Conservation (phyloP, 129 eudicot genomes). For the Artemisia tridentata region DNA sequence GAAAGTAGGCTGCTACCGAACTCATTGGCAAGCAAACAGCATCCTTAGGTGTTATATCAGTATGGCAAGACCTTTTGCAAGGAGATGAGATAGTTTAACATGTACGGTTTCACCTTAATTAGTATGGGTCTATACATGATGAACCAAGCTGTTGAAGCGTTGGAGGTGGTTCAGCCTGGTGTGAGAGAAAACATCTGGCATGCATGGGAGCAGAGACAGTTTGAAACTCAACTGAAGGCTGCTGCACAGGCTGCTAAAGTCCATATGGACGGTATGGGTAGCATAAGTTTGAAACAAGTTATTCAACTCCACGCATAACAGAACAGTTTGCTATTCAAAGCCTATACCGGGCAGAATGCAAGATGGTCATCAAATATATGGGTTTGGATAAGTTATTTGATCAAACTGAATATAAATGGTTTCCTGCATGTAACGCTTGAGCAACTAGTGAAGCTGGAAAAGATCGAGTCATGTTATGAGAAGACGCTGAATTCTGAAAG, state of each 20-base stretch:
- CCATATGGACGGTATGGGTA: constrained; percentile 15
- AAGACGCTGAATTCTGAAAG: constrained; percentile 34
- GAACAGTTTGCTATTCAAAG: no score
- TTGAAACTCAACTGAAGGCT: constrained; percentile 55
- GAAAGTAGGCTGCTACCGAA: constrained; percentile 68
- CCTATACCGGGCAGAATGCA: no score
- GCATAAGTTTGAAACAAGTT: no score
- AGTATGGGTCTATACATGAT: constrained; percentile 38
- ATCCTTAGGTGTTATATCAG: constrained; percentile 35
- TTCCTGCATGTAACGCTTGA: constrained; percentile 58
- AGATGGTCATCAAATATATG: no score
- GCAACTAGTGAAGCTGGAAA: constrained; percentile 63
- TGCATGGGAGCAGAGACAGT: no score
- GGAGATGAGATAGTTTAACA: constrained; percentile 56
- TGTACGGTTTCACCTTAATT: constrained; percentile 40
- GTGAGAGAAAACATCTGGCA: constrained; percentile 37
- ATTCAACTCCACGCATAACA: no score
- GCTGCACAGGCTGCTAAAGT: constrained; percentile 29
- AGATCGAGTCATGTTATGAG: constrained; percentile 28
- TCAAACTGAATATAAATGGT: constrained; percentile 59
- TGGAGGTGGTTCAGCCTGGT: constrained; percentile 67
- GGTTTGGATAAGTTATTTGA: constrained; percentile 40
- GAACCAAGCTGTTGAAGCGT: constrained; percentile 72
- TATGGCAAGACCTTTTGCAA: constrained; percentile 59
- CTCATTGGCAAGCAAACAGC: constrained; percentile 38